phyloP scores from a whole-genome alignment of 1,139 yeast species.

The Suhomyces yuchorum region DNA sequence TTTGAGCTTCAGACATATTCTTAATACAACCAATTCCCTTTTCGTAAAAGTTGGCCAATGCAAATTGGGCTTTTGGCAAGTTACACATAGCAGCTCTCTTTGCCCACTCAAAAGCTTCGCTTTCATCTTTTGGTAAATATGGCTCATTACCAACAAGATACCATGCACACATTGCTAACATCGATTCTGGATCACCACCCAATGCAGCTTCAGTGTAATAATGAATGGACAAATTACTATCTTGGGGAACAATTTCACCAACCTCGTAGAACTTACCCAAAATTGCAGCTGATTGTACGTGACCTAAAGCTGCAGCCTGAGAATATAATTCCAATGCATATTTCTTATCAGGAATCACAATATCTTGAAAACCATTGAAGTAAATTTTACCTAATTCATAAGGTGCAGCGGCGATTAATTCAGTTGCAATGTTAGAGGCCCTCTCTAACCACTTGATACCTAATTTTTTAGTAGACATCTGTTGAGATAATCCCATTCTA shows the following conservation, averaged over 20 bases:
- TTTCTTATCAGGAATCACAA: conserved; percentile 77
- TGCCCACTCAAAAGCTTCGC: conserved; percentile 96
- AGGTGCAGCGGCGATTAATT: conserved; percentile 88
- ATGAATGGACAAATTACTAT: conserved; percentile 83
- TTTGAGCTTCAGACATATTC: conserved; percentile 58
- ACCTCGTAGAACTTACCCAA: conserved; percentile 84
- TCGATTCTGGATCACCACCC: conserved; percentile 84
- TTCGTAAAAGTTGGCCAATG: conserved; percentile 82
- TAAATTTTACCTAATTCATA: conserved; percentile 87
- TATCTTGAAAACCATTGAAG: conserved; percentile 81
- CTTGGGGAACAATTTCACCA: conserved; percentile 80
- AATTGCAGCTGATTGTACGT: conserved; percentile 74
- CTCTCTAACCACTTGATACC: conserved; percentile 94
- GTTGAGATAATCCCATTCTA: conserved; percentile 76
- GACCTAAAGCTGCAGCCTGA: conserved; percentile 88
- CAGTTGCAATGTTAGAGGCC: conserved; percentile 82
- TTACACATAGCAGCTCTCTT: conserved; percentile 76
- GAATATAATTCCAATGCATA: conserved; percentile 87
- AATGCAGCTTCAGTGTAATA: conserved; percentile 91
- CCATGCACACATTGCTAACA: conserved; percentile 97
- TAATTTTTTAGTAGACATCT: conserved; percentile 69
- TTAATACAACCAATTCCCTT: conserved; percentile 83
- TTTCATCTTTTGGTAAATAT: conserved; percentile 72
- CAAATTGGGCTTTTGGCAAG: conserved; percentile 81
- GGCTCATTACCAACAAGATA: conserved; percentile 89